Evolutionary conservation across 805 yeast species (phyloP), one percentile per base, ranked within the genome.

Genomic region (Lipomyces starkeyi): DNA sequence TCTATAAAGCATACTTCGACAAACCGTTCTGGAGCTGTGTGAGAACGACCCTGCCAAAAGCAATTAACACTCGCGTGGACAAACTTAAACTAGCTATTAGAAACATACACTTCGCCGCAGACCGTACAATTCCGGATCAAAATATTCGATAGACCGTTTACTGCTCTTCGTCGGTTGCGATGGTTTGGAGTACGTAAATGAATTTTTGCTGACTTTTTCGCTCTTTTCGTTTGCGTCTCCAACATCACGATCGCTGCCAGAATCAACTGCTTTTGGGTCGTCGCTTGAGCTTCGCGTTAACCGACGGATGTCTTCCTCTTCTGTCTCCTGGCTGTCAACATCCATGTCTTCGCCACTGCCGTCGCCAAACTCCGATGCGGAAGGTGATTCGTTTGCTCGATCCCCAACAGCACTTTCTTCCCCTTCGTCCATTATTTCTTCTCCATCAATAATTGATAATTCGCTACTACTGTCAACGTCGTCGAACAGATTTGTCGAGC

Each of bases 41-140:
- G 80, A 9, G 78, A 72, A n/a, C 83, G 76, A 35, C 58, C 59
- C 73, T 71, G 35, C 9, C 17, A 22, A n/a, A 3, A 27, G 40
- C 7, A 34, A 60, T 27, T 27, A 47, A n/a, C 58, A 43, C 20
- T 29, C 1, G 29, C n/a, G 25, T 20, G 17, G 17, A 49, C 22
- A 53, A 35, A 22, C 47, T 22, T n/a, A 17, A n/a, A 17, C 49
- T 17, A 43, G 9, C 22, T 17, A 43, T n/a, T 43, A n/a, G 27
- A 13, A 34, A 25, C 74, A 53, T 58, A 68, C 76, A 62, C 80
- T 77, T 54, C 84, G 76, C 22, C 84, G 76, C 43, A 82, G 75
- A 14, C 84, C 84, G 67, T 81, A 81, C 32, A 81, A 78, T 73
- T 79, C 82, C 8, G 84, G 81, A 65, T 74, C 72, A 54, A 67